Conservation (phyloP, 768 basidiomycete genomes). For the Psilocybe azurescens region DNA sequence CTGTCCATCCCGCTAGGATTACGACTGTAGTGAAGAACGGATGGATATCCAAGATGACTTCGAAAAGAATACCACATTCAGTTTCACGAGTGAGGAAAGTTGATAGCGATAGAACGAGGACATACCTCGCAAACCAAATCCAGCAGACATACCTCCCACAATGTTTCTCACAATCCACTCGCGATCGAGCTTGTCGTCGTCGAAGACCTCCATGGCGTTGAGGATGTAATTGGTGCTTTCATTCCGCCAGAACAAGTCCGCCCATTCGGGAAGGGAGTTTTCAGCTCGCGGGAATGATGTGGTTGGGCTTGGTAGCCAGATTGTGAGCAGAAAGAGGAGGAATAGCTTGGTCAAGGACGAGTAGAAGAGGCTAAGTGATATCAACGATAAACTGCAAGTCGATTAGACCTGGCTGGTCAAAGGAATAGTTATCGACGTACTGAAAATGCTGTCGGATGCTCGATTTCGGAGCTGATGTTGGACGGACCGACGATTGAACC, state of each 20-base stretch:
- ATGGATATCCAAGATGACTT: slow-evolving; percentile 81
- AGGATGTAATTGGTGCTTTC: slow-evolving; percentile 35
- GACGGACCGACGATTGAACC: slow-evolving; percentile 31
- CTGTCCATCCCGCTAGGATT: slow-evolving; percentile 74
- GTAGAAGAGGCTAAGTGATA: slow-evolving; percentile 82
- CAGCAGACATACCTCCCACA: slow-evolving; percentile 85
- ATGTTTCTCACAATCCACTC: slow-evolving; percentile 87
- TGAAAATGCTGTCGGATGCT: slow-evolving; percentile 69
- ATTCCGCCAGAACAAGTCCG: slow-evolving; percentile 21
- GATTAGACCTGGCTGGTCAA: background rate
- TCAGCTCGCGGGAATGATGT: slow-evolving; percentile 23
- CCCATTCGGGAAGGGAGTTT: slow-evolving; percentile 33
- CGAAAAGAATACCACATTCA: background rate
- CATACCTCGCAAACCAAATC: slow-evolving; percentile 82
- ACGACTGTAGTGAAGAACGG: slow-evolving; percentile 78
- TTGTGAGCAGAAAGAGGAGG: slow-evolving; percentile 79
- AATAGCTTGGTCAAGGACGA: slow-evolving; percentile 87
- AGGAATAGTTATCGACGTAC: slow-evolving; percentile 31
- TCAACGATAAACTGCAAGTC: slow-evolving; percentile 63
- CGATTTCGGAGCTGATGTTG: slow-evolving; percentile 33
- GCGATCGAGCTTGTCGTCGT: slow-evolving; percentile 77
- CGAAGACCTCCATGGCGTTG: slow-evolving; percentile 58
- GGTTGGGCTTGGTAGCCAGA: slow-evolving; percentile 66
- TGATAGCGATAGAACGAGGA: slow-evolving; percentile 4
- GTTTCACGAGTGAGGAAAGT: background rate